Evolutionary conservation across 2,329 filamentous ascomycete genomes (phyloP).

Genomic region (Fusarium sarcochroum): DNA sequence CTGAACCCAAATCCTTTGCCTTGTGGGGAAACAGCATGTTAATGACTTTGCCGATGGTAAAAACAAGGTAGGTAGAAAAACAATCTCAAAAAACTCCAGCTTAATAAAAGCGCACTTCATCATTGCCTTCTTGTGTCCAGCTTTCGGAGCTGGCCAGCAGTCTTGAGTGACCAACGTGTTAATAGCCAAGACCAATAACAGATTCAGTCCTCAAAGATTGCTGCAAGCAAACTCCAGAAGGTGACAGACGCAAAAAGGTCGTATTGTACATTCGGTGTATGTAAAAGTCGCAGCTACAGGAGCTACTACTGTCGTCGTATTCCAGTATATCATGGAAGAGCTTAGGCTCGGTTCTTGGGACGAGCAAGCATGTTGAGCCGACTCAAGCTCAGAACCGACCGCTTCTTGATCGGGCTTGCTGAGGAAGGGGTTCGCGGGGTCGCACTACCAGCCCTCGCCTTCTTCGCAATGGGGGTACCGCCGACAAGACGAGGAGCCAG

Average conservation of each 20-base stretch:
- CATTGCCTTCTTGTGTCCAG: slow-evolving; percentile 32
- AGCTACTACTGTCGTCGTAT: neutral
- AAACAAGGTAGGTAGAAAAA: slow-evolving; percentile 44
- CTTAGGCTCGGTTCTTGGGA: slow-evolving; percentile 69
- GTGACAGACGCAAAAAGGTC: slow-evolving; percentile 24
- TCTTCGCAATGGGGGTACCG: slow-evolving; percentile 56
- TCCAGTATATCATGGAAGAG: slow-evolving; percentile 6
- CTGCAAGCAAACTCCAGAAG: slow-evolving; percentile 5
- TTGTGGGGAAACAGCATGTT: slow-evolving; percentile 27
- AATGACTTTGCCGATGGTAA: slow-evolving; percentile 30
- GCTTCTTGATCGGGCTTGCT: slow-evolving; percentile 67
- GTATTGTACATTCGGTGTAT: slow-evolving; percentile 42
- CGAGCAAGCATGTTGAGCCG: slow-evolving; percentile 73
- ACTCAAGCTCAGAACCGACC: slow-evolving; percentile 66
- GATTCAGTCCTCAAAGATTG: neutral
- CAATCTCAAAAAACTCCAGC: slow-evolving; percentile 50
- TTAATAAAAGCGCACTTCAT: slow-evolving; percentile 43
- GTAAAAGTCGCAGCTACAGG: slow-evolving; percentile 1
- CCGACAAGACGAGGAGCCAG: slow-evolving; percentile 63
- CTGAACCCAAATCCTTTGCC: slow-evolving; percentile 39
- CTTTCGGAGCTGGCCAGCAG: slow-evolving; percentile 6
- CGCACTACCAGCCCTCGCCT: slow-evolving; percentile 50
- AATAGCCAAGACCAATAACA: slow-evolving; percentile 14
- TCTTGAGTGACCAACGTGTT: slow-evolving; percentile 5
- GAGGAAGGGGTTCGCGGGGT: slow-evolving; percentile 46